These are phyloP conservation scores for Fistulinella cinereoalba DNA, from an alignment of 1,284 basidiomycete genomes.

Conservation along the genomic window DNA sequence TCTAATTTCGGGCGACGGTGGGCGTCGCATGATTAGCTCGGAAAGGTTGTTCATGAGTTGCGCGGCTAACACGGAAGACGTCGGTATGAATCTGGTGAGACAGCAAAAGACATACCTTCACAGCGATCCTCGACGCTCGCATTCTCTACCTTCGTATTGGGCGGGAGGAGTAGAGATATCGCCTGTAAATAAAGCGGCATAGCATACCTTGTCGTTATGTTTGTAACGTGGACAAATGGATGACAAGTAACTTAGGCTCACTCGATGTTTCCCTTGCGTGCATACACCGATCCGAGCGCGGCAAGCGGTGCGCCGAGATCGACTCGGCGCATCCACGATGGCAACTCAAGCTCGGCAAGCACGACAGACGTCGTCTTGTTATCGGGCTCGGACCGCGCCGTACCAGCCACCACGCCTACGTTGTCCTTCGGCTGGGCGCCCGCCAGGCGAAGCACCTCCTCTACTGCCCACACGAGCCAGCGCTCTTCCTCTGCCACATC, in stretches of 20 bases:
- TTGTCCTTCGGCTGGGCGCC: conserved; percentile 7
- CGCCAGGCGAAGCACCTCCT: conserved; percentile 50
- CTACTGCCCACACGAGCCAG: conserved; percentile 62
- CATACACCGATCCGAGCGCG: conserved; percentile 63
- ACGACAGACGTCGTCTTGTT: conserved; percentile 18
- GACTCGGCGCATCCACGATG: conserved; percentile 55
- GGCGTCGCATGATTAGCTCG: conserved; percentile 52
- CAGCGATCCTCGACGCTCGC: conserved; percentile 52
- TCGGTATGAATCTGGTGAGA: background rate
- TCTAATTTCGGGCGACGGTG: conserved; percentile 44
- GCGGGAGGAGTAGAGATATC: conserved; percentile 61
- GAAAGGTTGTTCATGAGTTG: conserved; percentile 69
- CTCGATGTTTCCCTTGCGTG: conserved; percentile 56
- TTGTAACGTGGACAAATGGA: background rate
- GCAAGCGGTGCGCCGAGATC: conserved; percentile 72
- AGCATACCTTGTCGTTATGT: conserved; percentile 47
- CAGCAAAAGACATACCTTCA: conserved; percentile 41
- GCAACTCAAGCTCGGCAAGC: conserved; percentile 55
- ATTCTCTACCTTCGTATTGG: conserved; percentile 32
- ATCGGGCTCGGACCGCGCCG: no score
- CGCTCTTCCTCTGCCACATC: conserved; percentile 48
- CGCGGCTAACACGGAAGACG: conserved; percentile 45
- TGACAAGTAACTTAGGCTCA: conserved; percentile 35
- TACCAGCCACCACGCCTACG: no score
- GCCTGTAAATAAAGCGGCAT: conserved; percentile 65